Base-by-base conservation (phyloP, 2,329 filamentous ascomycete species). In the Penicillium rolfsii region DNA sequence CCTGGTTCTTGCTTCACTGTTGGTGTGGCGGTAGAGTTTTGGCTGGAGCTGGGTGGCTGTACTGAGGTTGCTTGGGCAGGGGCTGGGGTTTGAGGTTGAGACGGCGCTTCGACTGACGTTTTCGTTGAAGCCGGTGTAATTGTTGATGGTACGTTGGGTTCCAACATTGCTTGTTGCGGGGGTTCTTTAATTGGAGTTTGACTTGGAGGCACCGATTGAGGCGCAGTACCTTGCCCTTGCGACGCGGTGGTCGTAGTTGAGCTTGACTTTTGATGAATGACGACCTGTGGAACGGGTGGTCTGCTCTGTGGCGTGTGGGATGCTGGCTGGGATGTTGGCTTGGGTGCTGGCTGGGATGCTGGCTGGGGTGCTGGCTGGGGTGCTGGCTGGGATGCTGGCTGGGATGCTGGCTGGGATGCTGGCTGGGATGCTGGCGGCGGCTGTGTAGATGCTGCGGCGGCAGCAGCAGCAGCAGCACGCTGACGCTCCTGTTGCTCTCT, bases 401-500 rank as follows among this genome's bases (percentile, higher is more conserved):
- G 57, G 6, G 57, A 28, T 0, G 48, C 19, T 26, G 50, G 24
- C 9, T 63, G 57, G 6, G 57, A 28, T 0, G 48, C 19, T 26
- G 50, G 24, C 9, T 55, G 22, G 6, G 57, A 28, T 0, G 48
- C 19, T 26, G 50, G 24, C 9, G 58, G 22, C 22, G 57, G 53
- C 28, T 59, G 62, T 26, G 56, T 19, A 14, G 61, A 54, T 24
- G 63, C 61, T 28, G 55, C 50, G 28, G 50, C 50, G 16, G 49
- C 64, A 11, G 60, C n/a, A 9, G 66, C 30, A 12, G 66, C 30
- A 8, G 33, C 35, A 36, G 54, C 45, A 43, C 73, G 70, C 19
- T 72, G 71, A 16, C 66, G 71, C 61, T 76, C 73, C 59, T 79
- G 77, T 57, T 77, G 76, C 56, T 78, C 74, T 60, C 76, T 74